These are phyloP conservation scores for Yarrowia hollandica DNA, from an alignment of 805 yeast genomes.

Conservation along the genomic window DNA sequence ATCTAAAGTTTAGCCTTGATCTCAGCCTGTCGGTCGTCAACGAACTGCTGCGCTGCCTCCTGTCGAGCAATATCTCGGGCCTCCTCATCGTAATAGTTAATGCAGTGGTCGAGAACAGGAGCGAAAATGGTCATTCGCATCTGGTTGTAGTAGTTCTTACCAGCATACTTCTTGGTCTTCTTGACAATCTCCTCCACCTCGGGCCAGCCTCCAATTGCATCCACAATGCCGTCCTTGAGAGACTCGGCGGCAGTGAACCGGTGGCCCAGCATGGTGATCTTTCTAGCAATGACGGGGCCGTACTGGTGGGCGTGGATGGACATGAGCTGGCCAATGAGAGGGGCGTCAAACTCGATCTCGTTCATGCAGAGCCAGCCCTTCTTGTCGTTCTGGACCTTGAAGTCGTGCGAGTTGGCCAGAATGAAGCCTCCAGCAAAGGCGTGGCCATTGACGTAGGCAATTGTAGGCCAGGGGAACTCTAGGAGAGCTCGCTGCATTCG, in stretches of 20 bases:
- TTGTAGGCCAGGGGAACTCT: conserved; percentile 46
- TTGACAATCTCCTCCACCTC: conserved; percentile 41
- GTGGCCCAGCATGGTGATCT: conserved; percentile 41
- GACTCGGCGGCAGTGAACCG: conserved; percentile 41
- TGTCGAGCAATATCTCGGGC: conserved; percentile 13
- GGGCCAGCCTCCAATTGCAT: conserved; percentile 41
- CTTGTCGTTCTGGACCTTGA: conserved; percentile 44
- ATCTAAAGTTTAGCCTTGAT: conserved; percentile 17
- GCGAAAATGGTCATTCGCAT: conserved; percentile 25
- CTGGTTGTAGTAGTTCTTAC: conserved; percentile 27
- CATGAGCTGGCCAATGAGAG: conserved; percentile 42
- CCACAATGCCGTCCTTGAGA: conserved; percentile 38
- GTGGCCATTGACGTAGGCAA: conserved; percentile 46
- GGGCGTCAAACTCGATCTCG: conserved; percentile 45
- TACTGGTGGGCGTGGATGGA: conserved; percentile 40
- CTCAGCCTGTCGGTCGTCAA: conserved; percentile 9
- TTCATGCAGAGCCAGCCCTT: conserved; percentile 45
- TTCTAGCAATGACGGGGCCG: conserved; percentile 39
- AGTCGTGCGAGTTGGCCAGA: conserved; percentile 44
- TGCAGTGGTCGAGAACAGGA: conserved; percentile 25
- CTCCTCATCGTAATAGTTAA: conserved; percentile 21
- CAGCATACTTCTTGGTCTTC: conserved; percentile 29
- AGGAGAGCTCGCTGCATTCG: conserved; percentile 41
- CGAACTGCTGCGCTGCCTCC: conserved; percentile 26
- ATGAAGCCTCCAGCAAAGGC: conserved; percentile 47